Base-by-base conservation (phyloP, 257 asterid species). In the Vinca minor region DNA sequence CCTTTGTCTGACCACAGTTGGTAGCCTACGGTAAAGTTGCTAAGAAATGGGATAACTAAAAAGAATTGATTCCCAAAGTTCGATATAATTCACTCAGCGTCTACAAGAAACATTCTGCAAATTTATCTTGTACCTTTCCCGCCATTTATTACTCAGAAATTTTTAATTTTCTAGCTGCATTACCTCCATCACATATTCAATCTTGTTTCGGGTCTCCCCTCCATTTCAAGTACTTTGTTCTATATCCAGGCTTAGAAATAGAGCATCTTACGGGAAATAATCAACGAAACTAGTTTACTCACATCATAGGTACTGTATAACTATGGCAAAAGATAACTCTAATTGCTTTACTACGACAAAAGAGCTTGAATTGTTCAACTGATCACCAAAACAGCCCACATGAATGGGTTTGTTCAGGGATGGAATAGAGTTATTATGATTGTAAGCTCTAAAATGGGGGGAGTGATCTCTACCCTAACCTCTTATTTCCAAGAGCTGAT, bases 401-500 rank as follows among this genome's bases (percentile, higher is more conserved):
- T 36, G 38, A 34, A 53, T 45, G 45, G 26, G 44, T 74, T 45
- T 48, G 53, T 38, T 23, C 55, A 38, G 7, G n/a, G 23, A 5
- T 13, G 55, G 42, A 26, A 8, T 44, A 15, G 45, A 67, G 45
- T 50, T 5, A 61, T 42, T 62, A 8, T 12, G 17, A 35, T 41
- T 15, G 15, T 25, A 21, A 29, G 55, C 42, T 26, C 45, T 38
- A 71, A 74, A 28, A 57, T 23, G 57, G 28, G 57, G 28, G 53
- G 46, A 39, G 41, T 28, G 14, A 46, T 13, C 61, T 67, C 31
- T 62, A 57, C 62, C 57, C 81, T 78, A 63, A 87, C 98, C 83
- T 64, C 69, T 73, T 71, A 62, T 73, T 67, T 68, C 76, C 78
- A 60, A 87, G 79, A 77, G 64, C 68, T 57, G 98, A 87, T 38